Evolutionary conservation across 2,329 filamentous ascomycete species (phyloP), one percentile per base, ranked within the genome.

Genomic region (Ophiostoma himal-ulmi): DNA sequence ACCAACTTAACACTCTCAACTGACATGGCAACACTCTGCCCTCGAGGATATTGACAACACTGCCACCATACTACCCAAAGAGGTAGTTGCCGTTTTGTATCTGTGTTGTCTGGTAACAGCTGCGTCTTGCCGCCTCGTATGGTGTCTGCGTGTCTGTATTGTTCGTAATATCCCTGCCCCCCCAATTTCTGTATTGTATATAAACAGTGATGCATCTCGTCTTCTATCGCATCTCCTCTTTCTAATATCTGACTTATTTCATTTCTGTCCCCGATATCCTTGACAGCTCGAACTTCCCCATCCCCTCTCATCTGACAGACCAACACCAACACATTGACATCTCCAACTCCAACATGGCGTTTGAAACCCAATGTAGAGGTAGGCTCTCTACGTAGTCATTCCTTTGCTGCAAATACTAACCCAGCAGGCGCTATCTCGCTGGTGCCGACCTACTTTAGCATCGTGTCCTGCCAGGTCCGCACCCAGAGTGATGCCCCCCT

Each of bases 391-490:
- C 10, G 3, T 67, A 67, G 39, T 30, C 52, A 57, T 10, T 48
- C 10, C 1, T 10, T 4, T 5, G 4, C 20, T 11, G 52, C 13
- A 44, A 1, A 48, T 30, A 69, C 48, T 17, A 41, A 36, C n/a
- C 5, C 14, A 5, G 22, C 72, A 79, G 78, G 72, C 26, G 76
- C 75, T 73, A 75, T 79, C 48, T 76, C 77, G 36, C 74, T 75
- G 11, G 74, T 77, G 20, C 72, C 77, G 10, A 71, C 73, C 13
- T 74, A 73, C 70, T 75, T 79, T 39, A 72, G 70, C 64, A 74
- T 77, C 60, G 73, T 76, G 65, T 71, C 72, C 14, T 76, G 77
- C 69, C 74, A 75, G 44, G 74, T 77, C 41, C 73, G 72, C 70
- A 75, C 78, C 41, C 75, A 76, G 44, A 68, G 73, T 2, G 77